A percentile compares a stretch with the other conserved stretches of the same genome.
These are phyloP conservation scores for Chaetomiaceae sp. DNA, from an alignment of 2,329 filamentous ascomycete species.

Conservation along the genomic window DNA sequence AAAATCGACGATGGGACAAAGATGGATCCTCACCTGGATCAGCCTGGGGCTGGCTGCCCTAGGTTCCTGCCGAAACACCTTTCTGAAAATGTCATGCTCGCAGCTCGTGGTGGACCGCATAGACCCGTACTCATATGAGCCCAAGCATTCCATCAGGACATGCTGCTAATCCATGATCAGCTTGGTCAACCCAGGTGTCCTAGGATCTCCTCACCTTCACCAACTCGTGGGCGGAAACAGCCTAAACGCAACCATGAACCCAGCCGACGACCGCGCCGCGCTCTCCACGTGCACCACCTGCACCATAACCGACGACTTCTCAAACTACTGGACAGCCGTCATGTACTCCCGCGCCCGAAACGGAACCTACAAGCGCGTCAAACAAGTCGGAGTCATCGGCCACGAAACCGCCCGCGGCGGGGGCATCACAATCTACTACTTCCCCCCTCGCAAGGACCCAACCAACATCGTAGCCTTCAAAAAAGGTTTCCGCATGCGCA, in stretches of 20 bases:
- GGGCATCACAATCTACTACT: slow-evolving; percentile 24
- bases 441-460: slow-evolving; percentile 28
- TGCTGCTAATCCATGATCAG: not conserved
- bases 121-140: slow-evolving; percentile 19
- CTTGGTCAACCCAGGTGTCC: slow-evolving; percentile 13
- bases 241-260: slow-evolving; percentile 21
- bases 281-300: slow-evolving; percentile 13
- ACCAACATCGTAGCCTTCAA: slow-evolving; percentile 38
- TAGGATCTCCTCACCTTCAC: slow-evolving; percentile 18
- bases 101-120: slow-evolving; percentile 22
- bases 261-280: slow-evolving; percentile 5
- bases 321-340: slow-evolving; percentile 24
- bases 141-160: not conserved
- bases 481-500: slow-evolving; percentile 40
- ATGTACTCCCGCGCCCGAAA: slow-evolving; percentile 20
- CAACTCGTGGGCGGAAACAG: slow-evolving; percentile 22
- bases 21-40: not conserved
- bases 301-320: slow-evolving; percentile 18
- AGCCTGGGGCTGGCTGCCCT: not conserved
- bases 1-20: not conserved
- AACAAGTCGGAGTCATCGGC: slow-evolving; percentile 1
- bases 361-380: slow-evolving; percentile 17
- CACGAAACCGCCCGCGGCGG: slow-evolving; percentile 16
- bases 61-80: not conserved
- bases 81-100: slow-evolving; percentile 17